Conservation (phyloP, 345 rosid species). For the Populus davidiana region DNA sequence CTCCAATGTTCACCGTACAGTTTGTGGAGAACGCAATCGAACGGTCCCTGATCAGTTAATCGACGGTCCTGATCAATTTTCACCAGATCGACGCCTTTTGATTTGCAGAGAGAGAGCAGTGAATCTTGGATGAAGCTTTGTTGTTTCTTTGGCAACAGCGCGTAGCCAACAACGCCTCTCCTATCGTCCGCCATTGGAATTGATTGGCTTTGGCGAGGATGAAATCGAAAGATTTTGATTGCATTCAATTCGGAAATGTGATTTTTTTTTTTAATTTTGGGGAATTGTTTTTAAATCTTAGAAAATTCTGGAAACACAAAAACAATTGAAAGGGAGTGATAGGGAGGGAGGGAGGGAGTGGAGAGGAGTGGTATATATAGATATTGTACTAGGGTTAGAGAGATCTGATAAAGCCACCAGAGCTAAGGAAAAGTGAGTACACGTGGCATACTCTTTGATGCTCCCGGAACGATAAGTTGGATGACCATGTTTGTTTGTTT, state of each 20-base stretch:
- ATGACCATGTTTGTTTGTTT: too few species aligned
- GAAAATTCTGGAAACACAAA: background rate
- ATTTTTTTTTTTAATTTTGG: background rate
- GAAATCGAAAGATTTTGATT: background rate
- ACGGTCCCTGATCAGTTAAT: constrained; percentile 47
- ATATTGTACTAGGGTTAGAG: constrained; percentile 24
- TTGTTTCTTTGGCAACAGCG: constrained; percentile 48
- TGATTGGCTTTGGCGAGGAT: background rate
- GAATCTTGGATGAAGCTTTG: constrained; percentile 50
- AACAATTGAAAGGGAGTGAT: background rate
- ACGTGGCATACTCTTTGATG: constrained; percentile 28
- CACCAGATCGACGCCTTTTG: constrained; percentile 50
- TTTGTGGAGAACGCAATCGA: constrained; percentile 63
- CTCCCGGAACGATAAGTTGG: constrained; percentile 11
- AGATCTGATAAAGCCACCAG: constrained; percentile 11
- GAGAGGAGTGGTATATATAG: constrained; percentile 7
- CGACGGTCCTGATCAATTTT: constrained; percentile 38
- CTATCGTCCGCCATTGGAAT: constrained; percentile 35
- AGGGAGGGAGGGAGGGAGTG: background rate
- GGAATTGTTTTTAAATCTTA: background rate
- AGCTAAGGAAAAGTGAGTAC: background rate
- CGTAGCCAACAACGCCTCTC: constrained; percentile 52
- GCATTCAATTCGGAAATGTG: background rate
- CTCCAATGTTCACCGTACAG: constrained; percentile 51
- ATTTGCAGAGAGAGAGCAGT: constrained; percentile 28